Conservation (phyloP, 805 yeast species). For the Cyberlindnera mrakii region DNA sequence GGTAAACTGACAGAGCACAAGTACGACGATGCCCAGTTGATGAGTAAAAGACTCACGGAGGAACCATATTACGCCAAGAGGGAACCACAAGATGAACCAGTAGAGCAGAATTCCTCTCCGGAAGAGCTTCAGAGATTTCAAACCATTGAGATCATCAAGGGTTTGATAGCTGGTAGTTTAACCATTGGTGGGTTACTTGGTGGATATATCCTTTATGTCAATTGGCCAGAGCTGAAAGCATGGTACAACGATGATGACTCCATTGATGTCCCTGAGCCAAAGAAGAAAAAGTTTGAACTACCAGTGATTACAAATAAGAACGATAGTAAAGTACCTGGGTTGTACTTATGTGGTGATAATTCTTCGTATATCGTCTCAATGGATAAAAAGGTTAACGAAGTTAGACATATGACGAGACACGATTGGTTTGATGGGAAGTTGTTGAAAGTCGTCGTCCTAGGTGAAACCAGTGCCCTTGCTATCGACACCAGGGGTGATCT, state of each 20-base stretch:
- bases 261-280: slow-evolving; percentile 15
- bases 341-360: slow-evolving; percentile 62
- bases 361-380: slow-evolving; percentile 28
- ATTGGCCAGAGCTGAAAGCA: slow-evolving; percentile 25
- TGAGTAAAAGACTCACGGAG: slow-evolving; percentile 22
- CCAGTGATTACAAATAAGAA: slow-evolving; percentile 29
- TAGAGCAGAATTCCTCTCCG: slow-evolving; percentile 7
- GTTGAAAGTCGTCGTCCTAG: slow-evolving; percentile 51
- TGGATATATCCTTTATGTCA: slow-evolving; percentile 5
- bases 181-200: slow-evolving; percentile 15
- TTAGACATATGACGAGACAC: slow-evolving; percentile 53
- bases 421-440: slow-evolving; percentile 56
- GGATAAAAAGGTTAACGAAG: slow-evolving; percentile 25
- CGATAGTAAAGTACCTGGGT: slow-evolving; percentile 43
- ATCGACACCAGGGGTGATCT: slow-evolving; percentile 66
- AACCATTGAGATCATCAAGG: slow-evolving; percentile 16
- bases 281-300: slow-evolving; percentile 20
- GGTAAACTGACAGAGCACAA: slow-evolving; percentile 21
- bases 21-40: slow-evolving; percentile 29
- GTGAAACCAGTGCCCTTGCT: slow-evolving; percentile 40
- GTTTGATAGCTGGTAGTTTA: slow-evolving; percentile 11
- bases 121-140: slow-evolving; percentile 15
- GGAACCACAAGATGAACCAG: slow-evolving; percentile 3
- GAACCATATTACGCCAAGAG: slow-evolving; percentile 26
- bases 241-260: slow-evolving; percentile 26